These are phyloP conservation scores for Syzygium aromaticum DNA, from an alignment of 345 rosid genomes.

Conservation along the genomic window DNA sequence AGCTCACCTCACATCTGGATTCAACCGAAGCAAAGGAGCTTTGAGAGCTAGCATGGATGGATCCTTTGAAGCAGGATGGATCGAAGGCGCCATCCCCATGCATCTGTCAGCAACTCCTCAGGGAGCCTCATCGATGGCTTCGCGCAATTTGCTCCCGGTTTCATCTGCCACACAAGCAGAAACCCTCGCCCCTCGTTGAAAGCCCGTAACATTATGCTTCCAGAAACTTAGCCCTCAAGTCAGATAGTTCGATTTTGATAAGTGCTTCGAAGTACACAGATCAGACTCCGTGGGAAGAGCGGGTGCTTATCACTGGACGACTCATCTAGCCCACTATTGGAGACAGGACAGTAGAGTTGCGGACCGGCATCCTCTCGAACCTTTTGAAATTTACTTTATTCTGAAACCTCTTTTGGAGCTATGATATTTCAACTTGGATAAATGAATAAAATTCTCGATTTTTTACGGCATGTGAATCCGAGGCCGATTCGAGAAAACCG, in stretches of 20 bases:
- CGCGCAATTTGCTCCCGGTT: background rate
- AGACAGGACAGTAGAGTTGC: background rate
- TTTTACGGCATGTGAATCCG: background rate
- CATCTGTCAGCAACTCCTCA: background rate
- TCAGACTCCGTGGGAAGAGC: background rate
- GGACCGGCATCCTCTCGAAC: rapidly evolving
- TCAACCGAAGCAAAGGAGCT: rapidly evolving
- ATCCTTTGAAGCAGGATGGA: background rate
- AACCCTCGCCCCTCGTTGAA: background rate
- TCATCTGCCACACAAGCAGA: rapidly evolving
- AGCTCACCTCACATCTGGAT: background rate
- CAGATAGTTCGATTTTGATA: background rate
- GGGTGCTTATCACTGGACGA: background rate
- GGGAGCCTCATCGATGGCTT: background rate
- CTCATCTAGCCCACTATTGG: background rate
- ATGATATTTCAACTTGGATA: too few species aligned
- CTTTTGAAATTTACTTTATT: rapidly evolving
- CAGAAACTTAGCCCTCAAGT: background rate
- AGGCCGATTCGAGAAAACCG: background rate
- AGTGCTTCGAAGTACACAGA: too few species aligned
- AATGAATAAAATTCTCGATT: background rate
- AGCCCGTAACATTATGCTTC: background rate
- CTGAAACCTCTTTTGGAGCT: rapidly evolving
- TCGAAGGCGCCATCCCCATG: background rate
- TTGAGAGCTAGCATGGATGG: background rate